Evolutionary conservation across 73 alveolate species (phyloP), one percentile per base, ranked within the genome.

Genomic region (Paramecium octaurelia): DNA sequence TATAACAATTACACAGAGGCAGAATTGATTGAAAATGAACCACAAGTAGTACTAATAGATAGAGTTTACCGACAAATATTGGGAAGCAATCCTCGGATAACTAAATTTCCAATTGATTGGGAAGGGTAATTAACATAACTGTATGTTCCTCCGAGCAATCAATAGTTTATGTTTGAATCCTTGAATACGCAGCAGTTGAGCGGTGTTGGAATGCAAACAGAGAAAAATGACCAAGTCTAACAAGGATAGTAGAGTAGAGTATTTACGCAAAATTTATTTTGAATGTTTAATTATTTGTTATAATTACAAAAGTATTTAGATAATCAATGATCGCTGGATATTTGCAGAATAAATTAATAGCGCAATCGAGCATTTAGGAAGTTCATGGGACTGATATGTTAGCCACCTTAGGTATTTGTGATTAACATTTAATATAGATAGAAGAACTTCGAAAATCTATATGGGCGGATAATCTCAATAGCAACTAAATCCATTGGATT

Each of bases 91-190:
- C 99, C 99, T n/a, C 93, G 99, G 95, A 97, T 98, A 44, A 98
- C 99, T 64, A 96, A 93, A 93, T 98, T 98, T 96, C 96, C 95
- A 46, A 98, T 98, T 59, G 96, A 96, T 58, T 98, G 99, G 99
- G 91, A 80, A 46, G 91, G 91, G 14, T 23, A 23, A 23, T 23
- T 80, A 21, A 23, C 20, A 4, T 43, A 40, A 80, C 43, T 80
- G 20, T 42, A 42, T 23, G 48, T 80, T 31, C 38, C 64, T 24
- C 75, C 70, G 8, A 23, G 77, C 7, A 80, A 80, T 80, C 29
- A 80, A 23, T 46, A 42, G 21, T 80, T 80, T 80, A 80, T 80
- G 91, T 80, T 80, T 46, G 44, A 18, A 6, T 18, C 69, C 11
- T n/a, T 18, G 14, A 18, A 0, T n/a, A 0, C 6, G 8, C 8